Evolutionary conservation across 192 early-diverging fungal species (phyloP).

Genomic region (Coemansia javaensis): DNA sequence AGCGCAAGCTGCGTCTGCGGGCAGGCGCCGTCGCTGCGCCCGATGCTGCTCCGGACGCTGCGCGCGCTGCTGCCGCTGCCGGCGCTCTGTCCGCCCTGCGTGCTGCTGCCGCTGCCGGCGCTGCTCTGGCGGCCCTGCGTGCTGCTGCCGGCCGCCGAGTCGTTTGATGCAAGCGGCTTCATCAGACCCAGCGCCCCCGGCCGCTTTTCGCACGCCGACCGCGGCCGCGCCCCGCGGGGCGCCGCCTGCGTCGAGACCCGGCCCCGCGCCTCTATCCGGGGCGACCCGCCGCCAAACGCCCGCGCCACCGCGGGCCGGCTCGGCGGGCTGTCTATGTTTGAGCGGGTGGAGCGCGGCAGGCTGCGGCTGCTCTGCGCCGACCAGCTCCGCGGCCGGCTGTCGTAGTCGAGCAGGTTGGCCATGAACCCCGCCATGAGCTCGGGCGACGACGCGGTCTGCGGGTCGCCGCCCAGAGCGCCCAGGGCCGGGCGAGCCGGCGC

Average conservation of each 20-base stretch:
- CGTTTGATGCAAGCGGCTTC: constrained; percentile 14
- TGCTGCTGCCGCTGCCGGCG: not conserved
- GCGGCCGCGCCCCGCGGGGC: not conserved
- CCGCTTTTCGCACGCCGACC: constrained; percentile 1
- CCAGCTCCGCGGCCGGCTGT: constrained; percentile 40
- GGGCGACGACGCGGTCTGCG: constrained; percentile 26
- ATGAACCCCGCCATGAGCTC: constrained; percentile 22
- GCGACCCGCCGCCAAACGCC: constrained; percentile 11
- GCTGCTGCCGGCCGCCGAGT: not conserved
- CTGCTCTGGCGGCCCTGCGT: constrained; percentile 4
- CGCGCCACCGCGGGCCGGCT: constrained; percentile 24
- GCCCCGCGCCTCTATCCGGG: constrained; percentile 31
- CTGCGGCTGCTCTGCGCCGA: constrained; percentile 1
- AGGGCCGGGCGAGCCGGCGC: constrained; percentile 7
- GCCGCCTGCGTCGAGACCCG: constrained; percentile 6
- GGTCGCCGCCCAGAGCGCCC: constrained; percentile 7
- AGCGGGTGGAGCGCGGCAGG: constrained; percentile 1
- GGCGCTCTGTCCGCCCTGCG: not conserved
- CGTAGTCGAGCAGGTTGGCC: constrained; percentile 21
- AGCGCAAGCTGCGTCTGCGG: too few species aligned
- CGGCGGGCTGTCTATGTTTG: constrained; percentile 21
- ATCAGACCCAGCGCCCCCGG: constrained; percentile 22
- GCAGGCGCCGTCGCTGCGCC: not conserved
- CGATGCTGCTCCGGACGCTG: not conserved
- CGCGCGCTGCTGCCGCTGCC: not conserved